phyloP scores from a whole-genome alignment of 2,329 filamentous ascomycete species.

The Pseudogymnoascus sp. region DNA sequence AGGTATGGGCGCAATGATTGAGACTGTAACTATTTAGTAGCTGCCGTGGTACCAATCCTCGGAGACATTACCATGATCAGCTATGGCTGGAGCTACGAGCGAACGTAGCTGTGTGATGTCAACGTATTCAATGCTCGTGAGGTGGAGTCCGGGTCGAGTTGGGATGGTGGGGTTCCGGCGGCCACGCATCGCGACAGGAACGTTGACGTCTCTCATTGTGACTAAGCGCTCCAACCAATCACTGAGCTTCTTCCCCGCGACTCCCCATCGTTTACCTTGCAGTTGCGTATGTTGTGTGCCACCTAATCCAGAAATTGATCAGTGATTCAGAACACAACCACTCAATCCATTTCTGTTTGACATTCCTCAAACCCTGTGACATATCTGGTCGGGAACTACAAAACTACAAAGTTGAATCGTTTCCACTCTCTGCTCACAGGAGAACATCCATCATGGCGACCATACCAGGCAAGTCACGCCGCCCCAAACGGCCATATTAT shows the following conservation, averaged over 20 bases:
- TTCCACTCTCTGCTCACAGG: background rate
- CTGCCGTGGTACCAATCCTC: background rate
- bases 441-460: slow-evolving; percentile 23
- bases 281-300: slow-evolving; percentile 4
- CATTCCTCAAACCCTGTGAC: background rate
- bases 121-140: slow-evolving; percentile 7
- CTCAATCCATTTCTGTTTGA: background rate
- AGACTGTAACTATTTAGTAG: slow-evolving; percentile 46
- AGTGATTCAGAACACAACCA: slow-evolving; percentile 4
- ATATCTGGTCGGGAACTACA: background rate
- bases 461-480: slow-evolving; percentile 25
- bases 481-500: background rate
- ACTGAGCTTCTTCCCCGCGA: slow-evolving; percentile 6
- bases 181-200: slow-evolving; percentile 6
- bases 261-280: background rate
- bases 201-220: slow-evolving; percentile 6
- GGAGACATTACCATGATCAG: background rate
- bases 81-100: slow-evolving; percentile 4
- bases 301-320: slow-evolving; percentile 5
- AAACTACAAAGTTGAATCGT: background rate
- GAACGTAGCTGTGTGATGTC: slow-evolving; percentile 3
- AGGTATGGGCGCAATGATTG: slow-evolving; percentile 96
- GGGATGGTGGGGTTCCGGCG: slow-evolving; percentile 6
- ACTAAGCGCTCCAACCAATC: slow-evolving; percentile 3
- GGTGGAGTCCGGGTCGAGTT: slow-evolving; percentile 4